phyloP scores from a whole-genome alignment of 345 rosid species.

The Eutrema yunnanense region DNA sequence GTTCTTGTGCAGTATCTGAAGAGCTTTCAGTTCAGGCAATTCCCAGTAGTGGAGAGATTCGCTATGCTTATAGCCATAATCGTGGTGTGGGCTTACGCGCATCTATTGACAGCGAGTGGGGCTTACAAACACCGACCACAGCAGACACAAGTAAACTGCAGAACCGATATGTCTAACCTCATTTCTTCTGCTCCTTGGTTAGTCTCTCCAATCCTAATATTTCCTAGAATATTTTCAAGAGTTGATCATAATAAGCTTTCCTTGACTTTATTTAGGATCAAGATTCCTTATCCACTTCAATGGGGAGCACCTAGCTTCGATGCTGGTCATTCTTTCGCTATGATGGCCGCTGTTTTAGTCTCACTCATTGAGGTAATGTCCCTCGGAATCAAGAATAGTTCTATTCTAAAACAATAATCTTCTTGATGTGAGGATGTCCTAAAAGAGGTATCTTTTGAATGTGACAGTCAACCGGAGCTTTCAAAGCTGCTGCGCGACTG shows the following conservation, averaged over 20 bases:
- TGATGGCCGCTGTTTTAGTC: constrained; percentile 97
- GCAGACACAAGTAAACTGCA: constrained; percentile 71
- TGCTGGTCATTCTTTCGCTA: constrained; percentile 96
- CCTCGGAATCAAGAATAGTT: background rate
- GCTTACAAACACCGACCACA: constrained; percentile 87
- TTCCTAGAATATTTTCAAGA: background rate
- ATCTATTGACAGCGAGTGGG: constrained; percentile 92
- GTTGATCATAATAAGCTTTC: background rate
- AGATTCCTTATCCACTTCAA: constrained; percentile 95
- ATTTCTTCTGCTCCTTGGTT: constrained; percentile 99
- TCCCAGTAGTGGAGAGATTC: constrained; percentile 83
- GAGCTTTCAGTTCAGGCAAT: constrained; percentile 52
- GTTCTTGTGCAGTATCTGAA: constrained; percentile 65
- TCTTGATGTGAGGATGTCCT: background rate
- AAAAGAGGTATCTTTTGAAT: background rate
- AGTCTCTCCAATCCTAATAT: background rate
- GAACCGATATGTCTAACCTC: constrained; percentile 94
- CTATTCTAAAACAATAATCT: background rate
- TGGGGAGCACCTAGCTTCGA: constrained; percentile 99
- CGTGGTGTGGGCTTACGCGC: constrained; percentile 94
- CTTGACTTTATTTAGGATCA: constrained; percentile 48
- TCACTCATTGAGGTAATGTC: constrained; percentile 77
- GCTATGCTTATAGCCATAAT: constrained; percentile 73
- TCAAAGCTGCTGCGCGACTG: constrained; percentile 92
- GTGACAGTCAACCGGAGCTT: constrained; percentile 86